Evolutionary conservation across 257 asterid species (phyloP).

Genomic region (Gynochthodes officinalis): DNA sequence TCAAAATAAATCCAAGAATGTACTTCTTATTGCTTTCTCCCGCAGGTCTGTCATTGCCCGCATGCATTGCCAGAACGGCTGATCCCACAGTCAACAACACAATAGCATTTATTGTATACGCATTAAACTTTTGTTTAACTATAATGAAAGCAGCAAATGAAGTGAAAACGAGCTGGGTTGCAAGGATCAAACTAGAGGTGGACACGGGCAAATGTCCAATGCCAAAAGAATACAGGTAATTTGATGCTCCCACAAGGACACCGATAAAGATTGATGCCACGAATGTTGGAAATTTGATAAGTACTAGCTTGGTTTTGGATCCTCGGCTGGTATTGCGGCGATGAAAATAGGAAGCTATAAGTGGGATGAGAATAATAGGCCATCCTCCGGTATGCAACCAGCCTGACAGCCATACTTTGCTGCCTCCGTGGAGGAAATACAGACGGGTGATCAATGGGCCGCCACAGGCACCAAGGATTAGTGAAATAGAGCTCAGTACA

Average conservation of each 20-base stretch:
- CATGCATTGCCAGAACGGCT: slow-evolving; percentile 18
- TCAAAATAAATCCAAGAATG: slow-evolving; percentile 22
- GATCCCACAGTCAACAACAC: slow-evolving; percentile 20
- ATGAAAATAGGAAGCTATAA: not conserved
- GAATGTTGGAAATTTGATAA: slow-evolving; percentile 12
- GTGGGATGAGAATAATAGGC: slow-evolving; percentile 23
- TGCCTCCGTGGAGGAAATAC: slow-evolving; percentile 29
- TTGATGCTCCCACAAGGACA: slow-evolving; percentile 6
- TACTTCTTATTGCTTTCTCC: slow-evolving; percentile 18
- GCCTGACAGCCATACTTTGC: slow-evolving; percentile 20
- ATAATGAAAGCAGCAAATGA: slow-evolving; percentile 24
- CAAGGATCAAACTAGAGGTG: slow-evolving; percentile 1
- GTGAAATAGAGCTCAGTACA: not conserved
- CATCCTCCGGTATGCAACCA: slow-evolving; percentile 19
- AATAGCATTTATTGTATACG: slow-evolving; percentile 16
- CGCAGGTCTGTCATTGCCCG: slow-evolving; percentile 19
- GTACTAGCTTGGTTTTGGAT: not conserved
- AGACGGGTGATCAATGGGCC: slow-evolving; percentile 28
- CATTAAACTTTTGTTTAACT: slow-evolving; percentile 26
- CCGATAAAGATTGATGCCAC: slow-evolving; percentile 10
- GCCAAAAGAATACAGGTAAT: slow-evolving; percentile 14
- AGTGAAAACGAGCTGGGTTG: slow-evolving; percentile 21
- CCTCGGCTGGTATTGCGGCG: slow-evolving; percentile 8
- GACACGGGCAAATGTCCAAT: slow-evolving; percentile 22
- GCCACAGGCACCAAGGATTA: slow-evolving; percentile 15